Conservation (phyloP, 1,139 yeast species). For the Geotrichum macrosporum region DNA sequence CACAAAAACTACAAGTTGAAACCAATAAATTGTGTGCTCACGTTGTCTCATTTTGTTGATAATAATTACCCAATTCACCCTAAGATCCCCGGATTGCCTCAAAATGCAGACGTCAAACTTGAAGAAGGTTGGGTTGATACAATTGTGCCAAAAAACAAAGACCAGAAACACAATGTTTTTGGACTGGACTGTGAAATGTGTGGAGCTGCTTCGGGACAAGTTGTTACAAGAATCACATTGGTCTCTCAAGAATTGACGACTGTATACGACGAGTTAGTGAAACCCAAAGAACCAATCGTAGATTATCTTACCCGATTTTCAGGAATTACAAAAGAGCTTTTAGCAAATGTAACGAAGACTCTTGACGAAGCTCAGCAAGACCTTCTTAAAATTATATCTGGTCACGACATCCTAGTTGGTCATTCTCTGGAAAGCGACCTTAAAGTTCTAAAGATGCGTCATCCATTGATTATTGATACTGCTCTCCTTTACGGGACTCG, state of each 20-base stretch:
- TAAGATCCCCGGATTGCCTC: conserved; percentile 28
- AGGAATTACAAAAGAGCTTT: conserved; percentile 73
- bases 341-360: conserved; percentile 60
- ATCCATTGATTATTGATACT: conserved; percentile 73
- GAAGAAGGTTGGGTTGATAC: conserved; percentile 58
- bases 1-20: conserved; percentile 31
- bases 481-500: conserved; percentile 64
- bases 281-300: conserved; percentile 66
- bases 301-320: conserved; percentile 81
- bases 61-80: conserved; percentile 62
- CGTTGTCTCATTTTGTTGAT: conserved; percentile 44
- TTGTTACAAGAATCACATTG: conserved; percentile 71
- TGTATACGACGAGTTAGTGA: conserved; percentile 67
- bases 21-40: conserved; percentile 53
- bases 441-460: conserved; percentile 73
- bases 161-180: conserved; percentile 55
- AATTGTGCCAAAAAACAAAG: conserved; percentile 15
- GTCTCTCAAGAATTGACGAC: conserved; percentile 54
- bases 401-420: conserved; percentile 65
- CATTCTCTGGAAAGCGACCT: conserved; percentile 92
- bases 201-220: conserved; percentile 55
- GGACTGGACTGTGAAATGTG: conserved; percentile 97
- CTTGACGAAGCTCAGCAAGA: conserved; percentile 61
- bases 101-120: conserved; percentile 23
- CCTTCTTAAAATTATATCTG: conserved; percentile 56